Percentiles rank a stretch among this genome's conserved stretches.
These are phyloP conservation scores for Leccinum disarticulatum DNA, from an alignment of 768 basidiomycete species.

Conservation along the genomic window DNA sequence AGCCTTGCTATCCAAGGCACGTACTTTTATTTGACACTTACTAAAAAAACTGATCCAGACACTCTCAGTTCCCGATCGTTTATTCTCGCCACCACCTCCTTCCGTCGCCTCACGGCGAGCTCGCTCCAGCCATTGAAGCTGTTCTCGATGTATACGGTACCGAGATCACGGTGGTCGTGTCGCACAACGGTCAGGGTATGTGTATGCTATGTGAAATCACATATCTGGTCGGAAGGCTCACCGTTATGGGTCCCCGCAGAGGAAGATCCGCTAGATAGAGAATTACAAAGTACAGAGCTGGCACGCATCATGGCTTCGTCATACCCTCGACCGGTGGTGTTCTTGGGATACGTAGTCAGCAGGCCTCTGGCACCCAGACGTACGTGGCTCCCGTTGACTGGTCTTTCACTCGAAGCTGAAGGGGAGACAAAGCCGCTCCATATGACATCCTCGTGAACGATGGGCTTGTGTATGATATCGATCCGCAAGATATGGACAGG, in stretches of 20 bases:
- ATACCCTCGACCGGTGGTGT: constrained; percentile 73
- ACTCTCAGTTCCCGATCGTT: constrained; percentile 77
- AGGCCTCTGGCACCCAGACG: constrained; percentile 62
- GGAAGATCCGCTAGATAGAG: constrained; percentile 86
- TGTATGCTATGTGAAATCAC: background rate
- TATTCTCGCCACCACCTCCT: constrained; percentile 83
- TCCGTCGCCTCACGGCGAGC: constrained; percentile 82
- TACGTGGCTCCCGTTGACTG: constrained; percentile 35
- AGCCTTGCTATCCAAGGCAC: constrained; percentile 73
- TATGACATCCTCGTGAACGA: constrained; percentile 78
- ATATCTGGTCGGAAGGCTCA: background rate
- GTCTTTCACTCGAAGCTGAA: constrained; percentile 11
- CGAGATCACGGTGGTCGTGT: constrained; percentile 77
- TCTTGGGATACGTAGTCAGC: constrained; percentile 81
- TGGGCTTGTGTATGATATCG: constrained; percentile 78
- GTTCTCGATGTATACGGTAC: constrained; percentile 78
- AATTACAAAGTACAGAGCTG: constrained; percentile 78
- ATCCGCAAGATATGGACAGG: constrained; percentile 65
- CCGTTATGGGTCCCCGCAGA: constrained; percentile 42
- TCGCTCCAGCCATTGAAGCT: constrained; percentile 89
- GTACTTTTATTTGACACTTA: background rate
- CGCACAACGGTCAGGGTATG: constrained; percentile 89
- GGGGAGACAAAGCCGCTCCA: constrained; percentile 55
- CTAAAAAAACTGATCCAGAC: background rate
- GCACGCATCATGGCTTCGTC: constrained; percentile 74